Evolutionary conservation across 2,329 filamentous ascomycete genomes (phyloP), one percentile per base, ranked within the genome.

Genomic region (Thermoascus crustaceus): DNA sequence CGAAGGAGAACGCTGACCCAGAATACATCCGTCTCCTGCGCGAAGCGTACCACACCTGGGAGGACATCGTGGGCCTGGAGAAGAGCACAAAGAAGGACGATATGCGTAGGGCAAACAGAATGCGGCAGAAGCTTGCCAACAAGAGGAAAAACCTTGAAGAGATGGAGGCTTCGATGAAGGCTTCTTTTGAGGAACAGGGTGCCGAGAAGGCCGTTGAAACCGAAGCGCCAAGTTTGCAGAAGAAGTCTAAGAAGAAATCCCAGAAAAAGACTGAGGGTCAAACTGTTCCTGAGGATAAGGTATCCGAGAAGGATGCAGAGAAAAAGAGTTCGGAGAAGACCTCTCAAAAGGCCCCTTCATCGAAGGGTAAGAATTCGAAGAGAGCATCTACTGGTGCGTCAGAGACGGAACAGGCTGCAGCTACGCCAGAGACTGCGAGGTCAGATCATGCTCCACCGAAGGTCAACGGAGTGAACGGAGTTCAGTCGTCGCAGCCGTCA

Each of bases 91-190:
- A 23, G n/a, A 31, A 13, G 16, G 18, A 37, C 5, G 5, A 14
- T 13, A 21, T 2, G 8, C 6, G 24, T 9, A 14, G 10, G 4
- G 3, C 13, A 9, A 31, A 13, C 10, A 11, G 18, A 10, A 14
- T 32, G 11, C 26, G 30, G 5, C 9, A 3, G 4, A 23, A 27
- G 20, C 14, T 48, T 9, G 18, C 34, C 4, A 7, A 27, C 7
- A 37, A 31, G 22, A 35, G 29, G 21, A 34, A 39, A 9, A 27
- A 40, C 18, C 19, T 46, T 16, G 31, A 39, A 11, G 40, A 42
- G 13, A 30, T 39, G 9, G 44, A 48, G 17, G 32, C 38, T 9
- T 18, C 37, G 3, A 32, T 35, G 38, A 27, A 10, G 9, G 19
- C 22, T 7, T 24, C 21, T 5, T 7, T 2, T 5, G 18, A 29